Evolutionary conservation across 2,329 filamentous ascomycete species (phyloP).

Genomic region (Pestalotiopsis sp.): DNA sequence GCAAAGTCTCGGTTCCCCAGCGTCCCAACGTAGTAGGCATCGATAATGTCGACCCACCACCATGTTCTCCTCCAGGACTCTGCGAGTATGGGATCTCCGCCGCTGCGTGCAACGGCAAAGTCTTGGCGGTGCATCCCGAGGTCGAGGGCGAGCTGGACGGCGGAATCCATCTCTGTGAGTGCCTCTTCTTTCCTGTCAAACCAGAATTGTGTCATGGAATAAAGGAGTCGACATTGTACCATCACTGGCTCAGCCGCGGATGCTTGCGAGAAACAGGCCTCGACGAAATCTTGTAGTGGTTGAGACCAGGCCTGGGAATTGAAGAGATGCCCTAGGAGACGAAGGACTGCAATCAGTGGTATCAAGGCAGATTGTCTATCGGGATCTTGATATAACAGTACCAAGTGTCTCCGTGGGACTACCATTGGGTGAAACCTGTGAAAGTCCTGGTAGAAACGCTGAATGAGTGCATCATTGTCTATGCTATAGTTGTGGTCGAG

Average conservation of each 20-base stretch:
- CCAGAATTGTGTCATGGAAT: constrained; percentile 39
- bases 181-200: constrained; percentile 27
- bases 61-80: constrained; percentile 71
- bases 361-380: constrained; percentile 15
- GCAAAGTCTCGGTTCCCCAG: constrained; percentile 29
- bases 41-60: constrained; percentile 70
- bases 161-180: constrained; percentile 41
- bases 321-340: constrained; percentile 38
- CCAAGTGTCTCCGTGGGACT: constrained; percentile 23
- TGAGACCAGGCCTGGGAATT: constrained; percentile 15
- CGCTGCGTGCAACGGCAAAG: constrained; percentile 52
- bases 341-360: constrained; percentile 29
- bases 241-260: constrained; percentile 26
- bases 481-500: constrained; percentile 14
- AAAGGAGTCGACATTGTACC: constrained; percentile 39
- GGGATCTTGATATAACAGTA: constrained; percentile 14
- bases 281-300: background rate
- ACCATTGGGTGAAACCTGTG: constrained; percentile 35
- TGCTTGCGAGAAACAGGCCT: constrained; percentile 12
- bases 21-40: constrained; percentile 47
- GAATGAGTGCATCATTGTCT: constrained; percentile 27
- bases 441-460: constrained; percentile 38
- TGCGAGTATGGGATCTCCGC: constrained; percentile 47
- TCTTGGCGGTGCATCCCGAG: constrained; percentile 60
- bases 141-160: constrained; percentile 60